Base-by-base conservation (phyloP, 257 asterid genomes). In the Ocimum tenuiflorum region DNA sequence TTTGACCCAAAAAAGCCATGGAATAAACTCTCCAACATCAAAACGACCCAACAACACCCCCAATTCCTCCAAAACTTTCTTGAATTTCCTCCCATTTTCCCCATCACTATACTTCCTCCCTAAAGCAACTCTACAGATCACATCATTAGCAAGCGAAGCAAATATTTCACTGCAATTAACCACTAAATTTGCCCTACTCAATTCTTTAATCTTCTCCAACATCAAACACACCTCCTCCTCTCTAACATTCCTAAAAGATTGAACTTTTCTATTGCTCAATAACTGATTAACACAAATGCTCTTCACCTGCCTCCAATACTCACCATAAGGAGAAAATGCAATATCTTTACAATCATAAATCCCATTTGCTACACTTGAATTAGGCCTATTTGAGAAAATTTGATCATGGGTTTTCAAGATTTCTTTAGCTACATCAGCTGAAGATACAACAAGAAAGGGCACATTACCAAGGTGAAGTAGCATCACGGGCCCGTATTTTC, bases 231-330 rank as follows among this genome's bases (percentile, higher is more conserved):
- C 63, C 42, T 81, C 86, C 35, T 73, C 79, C 65, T 75, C 83
- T 20, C 83, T 70, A 29, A 81, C 76, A 64, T 39, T 42, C 1
- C 77, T 51, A 42, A 78, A 81, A 55, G 84, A 81, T 60, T 78
- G 75, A 6, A 81, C 80, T 13, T 72, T 81, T 58, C 56, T 73
- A 7, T 13, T 76, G 24, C 84, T 81, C 70, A 81, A 35, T 17
- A 81, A 82, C 52, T 75, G 75, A 63, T 70, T 13, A 7, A 73
- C 81, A 31, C 84, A 81, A 49, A 81, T 68, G 11, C 82, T 33
- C 65, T 74, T 81, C n/a, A 77, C 76, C 47, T 71, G 74, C 31
- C 78, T 76, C 86, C 83, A 81, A 36, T 81, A 76, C 57, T 81
- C 83, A 3, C 80, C 82, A 50, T 78, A 76, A 0, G 77, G 74